These are phyloP conservation scores for Austropuccinia psidii DNA, from an alignment of 1,284 basidiomycete genomes.

Conservation along the genomic window DNA sequence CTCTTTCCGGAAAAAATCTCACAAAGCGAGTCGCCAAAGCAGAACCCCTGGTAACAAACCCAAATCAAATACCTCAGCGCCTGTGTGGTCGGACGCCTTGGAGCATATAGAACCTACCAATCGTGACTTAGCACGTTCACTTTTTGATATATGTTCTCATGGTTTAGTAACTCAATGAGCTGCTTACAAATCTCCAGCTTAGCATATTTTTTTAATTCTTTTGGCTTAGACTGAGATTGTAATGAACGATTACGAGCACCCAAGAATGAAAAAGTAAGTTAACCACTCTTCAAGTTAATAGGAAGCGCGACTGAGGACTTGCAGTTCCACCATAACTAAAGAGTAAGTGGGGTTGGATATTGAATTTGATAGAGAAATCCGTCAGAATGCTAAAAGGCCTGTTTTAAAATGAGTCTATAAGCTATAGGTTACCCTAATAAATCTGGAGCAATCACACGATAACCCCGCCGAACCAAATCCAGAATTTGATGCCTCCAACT, in stretches of 20 bases:
- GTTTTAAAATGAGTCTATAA: background rate
- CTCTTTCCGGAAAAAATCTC: constrained; percentile 2
- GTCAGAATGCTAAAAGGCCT: background rate
- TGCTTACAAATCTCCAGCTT: constrained; percentile 3
- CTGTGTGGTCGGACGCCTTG: background rate
- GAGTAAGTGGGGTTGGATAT: too few species aligned
- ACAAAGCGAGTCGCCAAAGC: constrained; percentile 1
- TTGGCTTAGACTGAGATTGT: background rate
- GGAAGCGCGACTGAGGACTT: background rate
- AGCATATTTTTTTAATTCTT: background rate
- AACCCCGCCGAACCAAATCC: constrained; percentile 7
- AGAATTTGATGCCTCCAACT: constrained; percentile 32
- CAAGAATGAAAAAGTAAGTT: background rate
- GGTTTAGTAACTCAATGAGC: constrained; percentile 5
- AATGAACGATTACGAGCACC: background rate
- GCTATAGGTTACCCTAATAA: background rate
- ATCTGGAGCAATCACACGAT: constrained; percentile 22
- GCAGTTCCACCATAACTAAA: constrained; percentile 20
- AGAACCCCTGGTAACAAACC: background rate
- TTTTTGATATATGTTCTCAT: constrained; percentile 3
- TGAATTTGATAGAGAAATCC: background rate
- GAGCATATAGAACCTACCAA: background rate
- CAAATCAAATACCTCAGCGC: background rate
- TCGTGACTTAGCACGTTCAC: constrained; percentile 14
- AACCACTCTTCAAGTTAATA: background rate